Conservation (phyloP, 1,284 basidiomycete species). For the Bjerkandera adusta region DNA sequence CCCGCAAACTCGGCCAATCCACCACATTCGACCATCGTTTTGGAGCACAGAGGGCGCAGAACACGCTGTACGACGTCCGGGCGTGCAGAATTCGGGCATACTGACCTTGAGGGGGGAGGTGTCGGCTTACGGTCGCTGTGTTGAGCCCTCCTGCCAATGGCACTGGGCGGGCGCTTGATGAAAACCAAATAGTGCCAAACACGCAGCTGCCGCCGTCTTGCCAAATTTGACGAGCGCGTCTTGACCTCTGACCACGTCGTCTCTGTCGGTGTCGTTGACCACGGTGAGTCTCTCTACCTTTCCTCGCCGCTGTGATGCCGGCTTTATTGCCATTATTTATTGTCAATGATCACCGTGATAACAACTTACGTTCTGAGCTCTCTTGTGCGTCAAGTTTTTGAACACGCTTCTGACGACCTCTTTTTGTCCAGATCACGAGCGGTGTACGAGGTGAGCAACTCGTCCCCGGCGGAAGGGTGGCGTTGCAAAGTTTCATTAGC, state of each 20-base stretch:
- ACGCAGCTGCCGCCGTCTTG: slow-evolving; percentile 1
- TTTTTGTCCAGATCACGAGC: not conserved
- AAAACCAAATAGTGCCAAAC: slow-evolving; percentile 20
- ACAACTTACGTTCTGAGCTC: slow-evolving; percentile 40
- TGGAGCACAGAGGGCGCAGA: slow-evolving; percentile 20
- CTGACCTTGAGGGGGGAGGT: slow-evolving; percentile 66
- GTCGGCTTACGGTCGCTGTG: slow-evolving; percentile 20
- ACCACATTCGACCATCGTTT: slow-evolving; percentile 31
- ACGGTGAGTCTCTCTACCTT: slow-evolving; percentile 19
- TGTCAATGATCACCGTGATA: slow-evolving; percentile 67
- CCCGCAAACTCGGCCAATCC: slow-evolving; percentile 29
- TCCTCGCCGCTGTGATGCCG: slow-evolving; percentile 39
- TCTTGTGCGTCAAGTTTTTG: not conserved
- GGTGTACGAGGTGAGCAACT: not conserved
- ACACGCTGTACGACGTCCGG: slow-evolving; percentile 22
- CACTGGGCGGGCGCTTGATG: slow-evolving; percentile 2
- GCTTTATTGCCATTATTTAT: slow-evolving; percentile 59
- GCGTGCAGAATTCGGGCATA: slow-evolving; percentile 30
- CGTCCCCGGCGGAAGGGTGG: not conserved
- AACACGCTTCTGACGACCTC: not conserved
- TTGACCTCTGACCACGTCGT: slow-evolving; percentile 9
- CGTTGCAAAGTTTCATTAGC: not conserved
- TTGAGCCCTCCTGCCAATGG: slow-evolving; percentile 7
- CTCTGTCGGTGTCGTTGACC: slow-evolving; percentile 5
- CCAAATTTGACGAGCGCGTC: slow-evolving; percentile 5